These are phyloP conservation scores for Arthonia radiata DNA, from an alignment of 495 filamentous ascomycete species.

Conservation along the genomic window DNA sequence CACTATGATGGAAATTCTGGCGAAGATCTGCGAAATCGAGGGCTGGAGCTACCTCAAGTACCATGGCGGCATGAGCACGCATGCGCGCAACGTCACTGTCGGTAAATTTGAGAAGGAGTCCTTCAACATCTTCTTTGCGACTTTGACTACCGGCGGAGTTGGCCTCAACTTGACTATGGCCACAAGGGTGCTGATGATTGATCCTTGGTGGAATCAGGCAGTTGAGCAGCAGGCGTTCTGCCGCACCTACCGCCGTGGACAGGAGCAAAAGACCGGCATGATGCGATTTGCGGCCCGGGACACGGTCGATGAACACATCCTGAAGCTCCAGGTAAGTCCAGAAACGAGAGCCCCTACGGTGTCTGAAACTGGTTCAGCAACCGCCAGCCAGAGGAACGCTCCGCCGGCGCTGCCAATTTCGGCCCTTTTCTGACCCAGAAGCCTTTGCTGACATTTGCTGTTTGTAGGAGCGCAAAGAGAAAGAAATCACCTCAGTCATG, in stretches of 20 bases:
- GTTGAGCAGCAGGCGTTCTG: background rate
- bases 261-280: slow-evolving; percentile 26
- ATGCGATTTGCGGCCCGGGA: slow-evolving; percentile 23
- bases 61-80: slow-evolving; percentile 10
- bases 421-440: too few relatives aligned
- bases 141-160: background rate
- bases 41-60: slow-evolving; percentile 10
- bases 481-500: slow-evolving; percentile 16
- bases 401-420: too few relatives aligned
- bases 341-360: too few relatives aligned
- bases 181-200: background rate
- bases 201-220: background rate
- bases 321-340: slow-evolving; percentile 19
- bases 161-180: background rate
- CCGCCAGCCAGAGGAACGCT: too few relatives aligned
- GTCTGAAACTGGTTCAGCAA: too few relatives aligned
- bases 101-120: slow-evolving; percentile 9
- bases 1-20: slow-evolving; percentile 12
- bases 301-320: slow-evolving; percentile 26
- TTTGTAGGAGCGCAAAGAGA: slow-evolving; percentile 11
- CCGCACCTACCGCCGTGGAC: slow-evolving; percentile 5
- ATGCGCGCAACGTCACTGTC: slow-evolving; percentile 8
- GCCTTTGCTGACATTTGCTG: too few relatives aligned
- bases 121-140: background rate
- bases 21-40: slow-evolving; percentile 10